Percentiles rank a stretch among this genome's conserved stretches.
Evolutionary conservation across 768 basidiomycete genomes (phyloP).

Genomic region (Thelephora aurantiotincta): DNA sequence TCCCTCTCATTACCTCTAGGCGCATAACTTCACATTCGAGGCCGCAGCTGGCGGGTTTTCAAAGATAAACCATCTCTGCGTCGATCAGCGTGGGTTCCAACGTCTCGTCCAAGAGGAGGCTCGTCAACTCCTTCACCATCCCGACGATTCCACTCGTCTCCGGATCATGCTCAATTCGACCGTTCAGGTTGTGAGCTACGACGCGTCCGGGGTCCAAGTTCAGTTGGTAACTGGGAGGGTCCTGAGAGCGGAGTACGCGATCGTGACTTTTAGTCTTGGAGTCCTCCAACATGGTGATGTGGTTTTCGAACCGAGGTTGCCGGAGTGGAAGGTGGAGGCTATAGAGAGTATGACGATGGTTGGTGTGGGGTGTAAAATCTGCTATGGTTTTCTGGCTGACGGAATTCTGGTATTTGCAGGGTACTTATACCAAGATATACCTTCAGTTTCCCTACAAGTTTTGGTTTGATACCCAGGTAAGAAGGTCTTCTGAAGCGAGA

Average conservation of each 20-base stretch:
- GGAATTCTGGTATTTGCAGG: slow-evolving; percentile 13
- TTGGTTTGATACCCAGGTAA: slow-evolving; percentile 34
- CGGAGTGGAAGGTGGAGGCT: slow-evolving; percentile 50
- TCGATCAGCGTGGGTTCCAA: slow-evolving; percentile 50
- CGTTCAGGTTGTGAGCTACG: slow-evolving; percentile 33
- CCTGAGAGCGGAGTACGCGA: slow-evolving; percentile 38
- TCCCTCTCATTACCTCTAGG: no score
- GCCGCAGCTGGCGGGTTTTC: slow-evolving; percentile 42
- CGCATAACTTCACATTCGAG: slow-evolving; percentile 46
- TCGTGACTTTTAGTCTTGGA: slow-evolving; percentile 55
- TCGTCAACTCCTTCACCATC: slow-evolving; percentile 31
- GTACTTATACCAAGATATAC: slow-evolving; percentile 56
- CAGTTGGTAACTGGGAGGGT: slow-evolving; percentile 26
- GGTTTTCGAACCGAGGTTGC: slow-evolving; percentile 37
- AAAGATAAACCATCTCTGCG: slow-evolving; percentile 31
- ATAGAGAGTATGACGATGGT: slow-evolving; percentile 51
- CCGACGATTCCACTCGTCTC: not conserved
- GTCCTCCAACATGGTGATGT: slow-evolving; percentile 55
- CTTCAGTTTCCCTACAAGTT: slow-evolving; percentile 47
- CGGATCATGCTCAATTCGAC: slow-evolving; percentile 40
- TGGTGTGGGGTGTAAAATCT: not conserved
- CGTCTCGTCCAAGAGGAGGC: slow-evolving; percentile 43
- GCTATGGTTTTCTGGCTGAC: not conserved
- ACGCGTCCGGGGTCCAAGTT: slow-evolving; percentile 29
- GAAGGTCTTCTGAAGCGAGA: not conserved